A percentile compares a stretch with the other conserved stretches of the same genome.
phyloP scores from a whole-genome alignment of 2,329 filamentous ascomycete genomes.

The Periglandula ipomoeae region DNA sequence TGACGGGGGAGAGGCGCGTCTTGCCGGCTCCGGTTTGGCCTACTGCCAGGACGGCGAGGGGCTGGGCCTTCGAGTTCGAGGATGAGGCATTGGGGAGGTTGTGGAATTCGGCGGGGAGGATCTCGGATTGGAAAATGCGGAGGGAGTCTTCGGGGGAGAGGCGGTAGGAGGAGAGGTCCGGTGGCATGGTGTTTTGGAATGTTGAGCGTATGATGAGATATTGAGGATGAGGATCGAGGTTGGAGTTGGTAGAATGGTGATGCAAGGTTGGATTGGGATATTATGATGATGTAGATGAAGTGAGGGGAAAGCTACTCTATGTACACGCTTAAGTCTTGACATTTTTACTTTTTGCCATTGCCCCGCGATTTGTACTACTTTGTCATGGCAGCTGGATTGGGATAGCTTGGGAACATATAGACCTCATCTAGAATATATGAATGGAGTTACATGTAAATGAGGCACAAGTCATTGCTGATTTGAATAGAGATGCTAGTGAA shows the following conservation, averaged over 20 bases:
- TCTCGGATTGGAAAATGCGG: conserved; percentile 21
- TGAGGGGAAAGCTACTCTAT: too few species aligned
- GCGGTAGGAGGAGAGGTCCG: conserved; percentile 21
- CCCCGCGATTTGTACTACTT: not conserved
- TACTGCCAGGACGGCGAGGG: conserved; percentile 33
- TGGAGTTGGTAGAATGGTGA: too few species aligned
- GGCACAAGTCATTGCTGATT: too few species aligned
- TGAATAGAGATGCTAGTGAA: too few species aligned
- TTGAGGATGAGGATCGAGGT: too few species aligned
- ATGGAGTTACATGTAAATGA: too few species aligned
- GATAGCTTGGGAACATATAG: too few species aligned
- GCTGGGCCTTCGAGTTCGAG: conserved; percentile 10
- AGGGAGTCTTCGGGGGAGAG: conserved; percentile 21
- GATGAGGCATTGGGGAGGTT: conserved; percentile 9
- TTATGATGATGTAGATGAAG: too few species aligned
- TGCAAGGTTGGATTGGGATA: too few species aligned
- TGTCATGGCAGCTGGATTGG: not conserved
- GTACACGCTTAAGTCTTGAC: too few species aligned
- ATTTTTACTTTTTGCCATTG: not conserved
- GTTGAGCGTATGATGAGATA: too few species aligned
- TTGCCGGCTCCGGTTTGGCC: conserved; percentile 42
- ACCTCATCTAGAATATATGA: too few species aligned
- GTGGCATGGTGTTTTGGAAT: conserved; percentile 10
- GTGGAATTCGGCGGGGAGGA: conserved; percentile 26
- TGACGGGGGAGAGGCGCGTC: conserved; percentile 31